These are phyloP conservation scores for Asterochloris erici DNA, from an alignment of 139 green algal genomes.

Conservation along the genomic window DNA sequence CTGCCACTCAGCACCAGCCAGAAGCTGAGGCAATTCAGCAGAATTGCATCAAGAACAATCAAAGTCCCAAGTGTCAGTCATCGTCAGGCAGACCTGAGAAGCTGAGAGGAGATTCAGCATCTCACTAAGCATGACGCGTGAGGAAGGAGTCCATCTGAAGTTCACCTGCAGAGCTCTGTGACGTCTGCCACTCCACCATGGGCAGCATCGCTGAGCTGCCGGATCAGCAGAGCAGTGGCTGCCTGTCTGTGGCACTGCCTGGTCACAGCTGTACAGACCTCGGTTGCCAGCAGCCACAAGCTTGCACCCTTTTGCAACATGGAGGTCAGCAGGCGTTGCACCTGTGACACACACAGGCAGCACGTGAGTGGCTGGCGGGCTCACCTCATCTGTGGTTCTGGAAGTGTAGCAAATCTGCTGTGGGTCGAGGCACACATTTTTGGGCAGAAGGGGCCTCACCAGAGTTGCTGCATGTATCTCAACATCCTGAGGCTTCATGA, in stretches of 20 bases:
- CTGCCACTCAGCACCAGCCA: not conserved
- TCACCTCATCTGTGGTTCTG: not conserved
- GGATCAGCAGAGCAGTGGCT: too few relatives aligned
- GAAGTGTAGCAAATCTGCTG: not conserved
- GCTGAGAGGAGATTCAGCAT: not conserved
- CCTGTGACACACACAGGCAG: not conserved
- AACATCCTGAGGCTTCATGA: not conserved
- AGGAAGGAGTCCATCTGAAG: not conserved
- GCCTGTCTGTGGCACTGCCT: too few relatives aligned
- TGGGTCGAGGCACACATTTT: not conserved
- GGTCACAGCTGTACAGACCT: not conserved
- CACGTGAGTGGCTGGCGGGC: too few relatives aligned
- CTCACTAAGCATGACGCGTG: too few relatives aligned
- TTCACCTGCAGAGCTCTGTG: not conserved
- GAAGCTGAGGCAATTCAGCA: not conserved
- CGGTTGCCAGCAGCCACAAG: not conserved
- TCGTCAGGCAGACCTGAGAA: not conserved
- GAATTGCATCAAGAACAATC: not conserved
- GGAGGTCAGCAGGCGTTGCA: not conserved
- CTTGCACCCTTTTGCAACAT: not conserved
- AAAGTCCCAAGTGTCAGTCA: not conserved
- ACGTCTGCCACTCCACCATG: not conserved
- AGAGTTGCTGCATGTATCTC: not conserved
- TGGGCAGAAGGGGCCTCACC: not conserved
- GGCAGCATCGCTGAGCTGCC: too few relatives aligned